phyloP scores from a whole-genome alignment of 371 early-diverging fungal genomes.

The Syncephalastrum monosporum region DNA sequence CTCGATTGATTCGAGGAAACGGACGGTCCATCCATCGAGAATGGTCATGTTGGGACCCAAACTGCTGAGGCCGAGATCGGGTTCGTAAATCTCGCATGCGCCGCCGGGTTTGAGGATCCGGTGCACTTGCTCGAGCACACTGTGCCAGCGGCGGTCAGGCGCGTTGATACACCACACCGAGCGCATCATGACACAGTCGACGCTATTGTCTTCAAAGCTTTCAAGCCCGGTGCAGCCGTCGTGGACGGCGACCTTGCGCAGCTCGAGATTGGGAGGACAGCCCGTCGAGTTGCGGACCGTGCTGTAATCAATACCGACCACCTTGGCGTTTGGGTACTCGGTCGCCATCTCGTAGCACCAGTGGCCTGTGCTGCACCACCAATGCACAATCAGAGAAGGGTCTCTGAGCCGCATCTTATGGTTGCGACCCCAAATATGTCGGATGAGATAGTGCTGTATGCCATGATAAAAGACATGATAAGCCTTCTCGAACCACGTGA shows the following conservation, averaged over 20 bases:
- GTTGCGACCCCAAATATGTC: conserved; percentile 24
- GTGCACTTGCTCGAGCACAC: conserved; percentile 21
- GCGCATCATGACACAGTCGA: conserved; percentile 34
- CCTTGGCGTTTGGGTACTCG: conserved; percentile 25
- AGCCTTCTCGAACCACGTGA: no score
- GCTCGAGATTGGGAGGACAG: conserved; percentile 18
- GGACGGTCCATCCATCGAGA: conserved; percentile 2
- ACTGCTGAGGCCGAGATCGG: conserved; percentile 3
- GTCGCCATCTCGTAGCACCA: conserved; percentile 44
- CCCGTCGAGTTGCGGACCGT: conserved; percentile 9
- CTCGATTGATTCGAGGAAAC: no score
- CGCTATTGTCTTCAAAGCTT: conserved; percentile 15
- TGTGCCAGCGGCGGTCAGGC: conserved; percentile 25
- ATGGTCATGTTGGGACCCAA: conserved; percentile 2
- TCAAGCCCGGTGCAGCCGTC: conserved; percentile 27
- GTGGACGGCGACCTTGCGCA: conserved; percentile 14
- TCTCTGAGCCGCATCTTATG: conserved; percentile 19
- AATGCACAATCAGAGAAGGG: conserved; percentile 30
- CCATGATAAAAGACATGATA: neutral
- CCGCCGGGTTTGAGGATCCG: conserved; percentile 38
- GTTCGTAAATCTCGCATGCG: conserved; percentile 23
- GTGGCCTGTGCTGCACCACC: conserved; percentile 41
- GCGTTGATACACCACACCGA: conserved; percentile 30
- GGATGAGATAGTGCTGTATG: conserved; percentile 38
- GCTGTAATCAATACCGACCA: conserved; percentile 32